Evolutionary conservation across 306 rosid species (phyloP), one percentile per base, ranked within the genome.

Genomic region (Dryas octopetala): DNA sequence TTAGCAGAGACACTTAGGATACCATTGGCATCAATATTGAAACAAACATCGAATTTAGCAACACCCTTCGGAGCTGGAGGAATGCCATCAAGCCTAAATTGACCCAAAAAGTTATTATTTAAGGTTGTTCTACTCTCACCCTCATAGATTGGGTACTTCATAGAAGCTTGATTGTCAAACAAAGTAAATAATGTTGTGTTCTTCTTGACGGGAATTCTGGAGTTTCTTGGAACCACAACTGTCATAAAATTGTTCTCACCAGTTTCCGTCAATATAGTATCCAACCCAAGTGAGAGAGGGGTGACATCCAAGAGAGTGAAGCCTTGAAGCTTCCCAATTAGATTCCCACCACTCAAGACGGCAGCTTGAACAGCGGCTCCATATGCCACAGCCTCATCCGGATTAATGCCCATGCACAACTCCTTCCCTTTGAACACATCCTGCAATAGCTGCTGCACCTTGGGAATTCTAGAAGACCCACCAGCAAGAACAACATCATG

Each of bases 221-320:
- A 19, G 19, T 19, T 19, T 19, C 19, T 19, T 19, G 19, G 19
- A 19, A 70, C 40, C 28, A 70, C 50, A 16, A 70, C 49, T 0
- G 13, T 2, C 63, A 68, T 68, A 14, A 38, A 0, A 38, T 41
- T 15, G 2, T 6, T 0, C 0, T 14, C 32, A 7, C 2, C 15
- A 8, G 62, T 52, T 11, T 13, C 13, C 6, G 28, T 2, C 7
- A 5, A 44, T 4, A 2, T 7, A 45, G 9, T 70, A 38, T 54
- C 50, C 32, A 54, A n/a, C 28, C 74, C 74, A 53, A 70, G 62
- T 41, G 63, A 53, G 11, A 70, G 28, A 41, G 74, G 63, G 11
- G 12, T 70, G 50, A 53, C 74, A 68, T 65, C 47, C 43, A 66
- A 50, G 45, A 68, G 53, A 45, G 45, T 19, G 5, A 71, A 63